Conservation (phyloP, 148 eudicot species). For the Beta vulgaris region DNA sequence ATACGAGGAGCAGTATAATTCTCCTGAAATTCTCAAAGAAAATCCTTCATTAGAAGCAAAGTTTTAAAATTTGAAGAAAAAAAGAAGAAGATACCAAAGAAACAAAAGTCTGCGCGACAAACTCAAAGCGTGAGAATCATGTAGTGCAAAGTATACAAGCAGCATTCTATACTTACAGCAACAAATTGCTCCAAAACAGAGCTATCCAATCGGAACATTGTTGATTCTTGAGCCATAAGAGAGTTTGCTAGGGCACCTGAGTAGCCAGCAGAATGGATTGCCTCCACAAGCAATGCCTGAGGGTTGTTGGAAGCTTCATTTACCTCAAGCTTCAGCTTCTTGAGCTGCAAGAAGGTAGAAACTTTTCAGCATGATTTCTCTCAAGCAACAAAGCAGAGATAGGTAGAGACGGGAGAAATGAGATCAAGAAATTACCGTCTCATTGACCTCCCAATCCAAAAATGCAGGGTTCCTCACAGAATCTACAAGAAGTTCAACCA, state of each 20-base stretch:
- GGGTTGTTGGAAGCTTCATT: constrained; percentile 79
- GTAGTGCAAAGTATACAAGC: not conserved
- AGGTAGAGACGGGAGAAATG: not conserved
- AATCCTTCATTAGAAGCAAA: constrained; percentile 6
- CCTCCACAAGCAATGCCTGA: constrained; percentile 75
- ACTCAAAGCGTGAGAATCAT: not conserved
- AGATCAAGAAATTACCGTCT: constrained; percentile 56
- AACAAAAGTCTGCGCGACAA: not conserved
- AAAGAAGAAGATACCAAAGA: not conserved
- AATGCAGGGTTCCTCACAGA: constrained; percentile 90
- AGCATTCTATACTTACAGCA: constrained; percentile 50
- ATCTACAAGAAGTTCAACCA: constrained; percentile 95
- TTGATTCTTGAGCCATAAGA: constrained; percentile 77
- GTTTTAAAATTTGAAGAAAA: too few species aligned
- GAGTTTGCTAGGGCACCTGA: constrained; percentile 68
- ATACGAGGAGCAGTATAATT: constrained; percentile 86
- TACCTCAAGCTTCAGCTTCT: constrained; percentile 71
- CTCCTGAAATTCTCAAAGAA: constrained; percentile 43
- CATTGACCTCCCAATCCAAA: constrained; percentile 95
- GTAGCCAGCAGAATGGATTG: constrained; percentile 88
- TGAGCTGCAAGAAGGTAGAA: constrained; percentile 43
- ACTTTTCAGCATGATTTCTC: constrained; percentile 7
- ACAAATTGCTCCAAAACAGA: constrained; percentile 71
- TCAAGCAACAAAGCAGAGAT: not conserved
- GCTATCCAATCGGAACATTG: constrained; percentile 55